Evolutionary conservation across 148 eudicot genomes (phyloP).

Genomic region (Chenopodium album): DNA sequence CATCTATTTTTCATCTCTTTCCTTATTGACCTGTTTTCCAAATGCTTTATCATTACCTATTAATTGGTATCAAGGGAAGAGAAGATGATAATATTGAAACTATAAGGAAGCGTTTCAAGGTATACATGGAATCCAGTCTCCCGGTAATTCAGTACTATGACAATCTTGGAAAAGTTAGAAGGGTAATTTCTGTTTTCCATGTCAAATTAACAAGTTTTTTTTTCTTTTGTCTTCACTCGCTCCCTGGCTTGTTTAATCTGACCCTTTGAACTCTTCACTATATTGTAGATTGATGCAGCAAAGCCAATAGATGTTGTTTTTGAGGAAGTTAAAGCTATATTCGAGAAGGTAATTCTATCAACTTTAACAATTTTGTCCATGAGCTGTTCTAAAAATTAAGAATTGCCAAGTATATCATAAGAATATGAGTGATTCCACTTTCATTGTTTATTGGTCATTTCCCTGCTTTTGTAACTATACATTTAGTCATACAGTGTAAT

Average conservation of each 20-base stretch:
- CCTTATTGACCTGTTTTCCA: not conserved
- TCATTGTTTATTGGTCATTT: not conserved
- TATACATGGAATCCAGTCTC: conserved; percentile 46
- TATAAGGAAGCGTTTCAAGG: conserved; percentile 49
- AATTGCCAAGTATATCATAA: not conserved
- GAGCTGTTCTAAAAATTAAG: too few relatives aligned
- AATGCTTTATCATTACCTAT: not conserved
- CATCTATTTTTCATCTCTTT: not conserved
- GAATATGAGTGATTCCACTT: not conserved
- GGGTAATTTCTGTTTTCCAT: conserved; percentile 24
- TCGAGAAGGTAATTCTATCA: conserved; percentile 51
- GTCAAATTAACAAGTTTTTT: not conserved
- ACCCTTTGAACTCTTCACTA: not conserved
- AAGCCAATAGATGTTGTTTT: conserved; percentile 71
- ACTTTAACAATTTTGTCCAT: too few relatives aligned
- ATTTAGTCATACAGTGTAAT: not conserved
- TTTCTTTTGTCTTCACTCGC: not conserved
- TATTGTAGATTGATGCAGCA: conserved; percentile 67
- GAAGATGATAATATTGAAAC: conserved; percentile 54
- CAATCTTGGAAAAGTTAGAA: conserved; percentile 34
- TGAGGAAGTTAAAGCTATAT: conserved; percentile 60
- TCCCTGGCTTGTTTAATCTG: not conserved
- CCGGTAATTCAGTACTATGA: conserved; percentile 44
- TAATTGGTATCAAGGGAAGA: conserved; percentile 33
- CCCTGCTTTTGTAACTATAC: not conserved